Base-by-base conservation (phyloP, 2,329 filamentous ascomycete species). In the Ophiobolus disseminans region DNA sequence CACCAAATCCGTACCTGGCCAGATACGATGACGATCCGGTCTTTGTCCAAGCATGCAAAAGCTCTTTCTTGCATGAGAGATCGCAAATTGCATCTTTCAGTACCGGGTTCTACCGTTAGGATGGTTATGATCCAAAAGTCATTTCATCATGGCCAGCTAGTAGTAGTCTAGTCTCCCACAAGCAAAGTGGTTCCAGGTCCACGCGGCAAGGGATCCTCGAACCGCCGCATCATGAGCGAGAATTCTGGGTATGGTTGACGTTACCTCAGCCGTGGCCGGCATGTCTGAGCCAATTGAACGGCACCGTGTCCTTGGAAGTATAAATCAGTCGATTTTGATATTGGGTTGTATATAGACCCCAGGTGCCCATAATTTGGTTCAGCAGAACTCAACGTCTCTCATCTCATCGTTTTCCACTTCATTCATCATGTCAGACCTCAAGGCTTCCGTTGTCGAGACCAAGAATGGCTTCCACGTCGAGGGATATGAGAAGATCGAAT, bases 401-500 rank as follows among this genome's bases (percentile, higher is more conserved):
- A 48, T 44, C 34, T 19, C 36, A 39, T 52, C 25, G n/a, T 34
- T 51, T 46, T 40, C 30, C 44, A 35, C 49, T 37, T 39, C 39
- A 37, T 50, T 63, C 65, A 75, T 57, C 55, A 89, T 89, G 86
- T 89, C 86, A 67, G 85, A 89, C 68, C 80, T 71, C 14, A 86
- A 83, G 64, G 86, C 86, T 48, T 80, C 80, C 43, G 86, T 89
- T 56, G 73, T 78, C 52, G 82, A 86, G 74, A 89, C 84, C 53
- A 73, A 79, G 60, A 76, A 79, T 51, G 87, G 86, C 28, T 89
- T 89, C 73, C 83, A 87, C 57, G 86, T 89, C 52, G 83, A 85
- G 59, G 87, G 87, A 19, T 88, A 88, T 61, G 87, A 90, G 77
- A 89, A 88, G 78, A 89, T 89, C 65, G 83, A 87, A 65, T 89